Evolutionary conservation across 148 eudicot genomes (phyloP).

Genomic region (Rhododendron henanense): DNA sequence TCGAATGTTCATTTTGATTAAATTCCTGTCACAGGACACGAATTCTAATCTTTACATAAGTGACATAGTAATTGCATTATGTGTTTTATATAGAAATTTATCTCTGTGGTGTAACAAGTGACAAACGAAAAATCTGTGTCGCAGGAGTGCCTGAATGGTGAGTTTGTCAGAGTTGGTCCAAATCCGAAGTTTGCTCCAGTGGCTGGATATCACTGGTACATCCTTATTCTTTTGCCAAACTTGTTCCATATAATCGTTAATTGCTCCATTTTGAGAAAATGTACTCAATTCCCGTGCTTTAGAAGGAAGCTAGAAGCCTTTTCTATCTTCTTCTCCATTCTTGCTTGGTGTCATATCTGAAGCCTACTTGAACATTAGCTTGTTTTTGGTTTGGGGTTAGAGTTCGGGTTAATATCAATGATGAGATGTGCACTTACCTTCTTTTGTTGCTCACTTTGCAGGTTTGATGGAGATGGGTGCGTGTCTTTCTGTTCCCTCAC

Average conservation of each 20-base stretch:
- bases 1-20: no score
- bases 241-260: not conserved
- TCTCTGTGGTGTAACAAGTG: no score
- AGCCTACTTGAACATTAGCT: not conserved
- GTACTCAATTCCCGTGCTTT: not conserved
- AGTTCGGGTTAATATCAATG: not conserved
- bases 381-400: not conserved
- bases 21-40: not conserved
- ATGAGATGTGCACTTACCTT: conserved; percentile 6
- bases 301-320: not conserved
- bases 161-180: conserved; percentile 95
- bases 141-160: conserved; percentile 95
- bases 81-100: no score
- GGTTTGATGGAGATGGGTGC: conserved; percentile 99
- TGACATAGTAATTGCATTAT: no score
- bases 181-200: conserved; percentile 85
- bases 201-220: conserved; percentile 95
- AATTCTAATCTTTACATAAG: no score
- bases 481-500: conserved; percentile 16
- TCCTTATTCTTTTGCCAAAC: not conserved
- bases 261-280: not conserved
- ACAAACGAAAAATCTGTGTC: no score
- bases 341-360: not conserved
- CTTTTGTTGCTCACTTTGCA: conserved; percentile 31
- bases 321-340: not conserved